Percentiles rank a stretch among this genome's conserved stretches.
Evolutionary conservation across 768 basidiomycete genomes (phyloP).

Genomic region (Boletus coccyginus): DNA sequence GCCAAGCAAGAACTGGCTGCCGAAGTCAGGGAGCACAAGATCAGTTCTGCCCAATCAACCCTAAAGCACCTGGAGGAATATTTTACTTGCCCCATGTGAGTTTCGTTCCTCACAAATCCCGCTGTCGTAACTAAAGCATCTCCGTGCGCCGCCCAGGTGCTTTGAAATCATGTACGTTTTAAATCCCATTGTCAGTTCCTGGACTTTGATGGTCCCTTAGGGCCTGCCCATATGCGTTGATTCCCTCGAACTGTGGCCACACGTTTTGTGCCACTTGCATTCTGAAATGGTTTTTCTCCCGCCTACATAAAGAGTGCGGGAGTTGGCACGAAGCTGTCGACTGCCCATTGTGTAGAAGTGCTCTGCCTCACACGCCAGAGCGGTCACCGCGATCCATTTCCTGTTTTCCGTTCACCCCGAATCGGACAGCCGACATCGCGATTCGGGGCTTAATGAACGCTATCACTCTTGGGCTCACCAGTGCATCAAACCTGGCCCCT

Average conservation of each 20-base stretch:
- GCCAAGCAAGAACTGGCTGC: slow-evolving; percentile 42
- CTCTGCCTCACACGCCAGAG: slow-evolving; percentile 51
- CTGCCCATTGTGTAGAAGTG: slow-evolving; percentile 63
- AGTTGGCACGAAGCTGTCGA: slow-evolving; percentile 66
- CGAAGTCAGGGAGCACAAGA: slow-evolving; percentile 42
- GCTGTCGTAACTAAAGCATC: slow-evolving; percentile 11
- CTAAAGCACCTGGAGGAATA: slow-evolving; percentile 57
- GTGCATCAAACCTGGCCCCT: slow-evolving; percentile 29
- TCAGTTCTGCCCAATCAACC: slow-evolving; percentile 28
- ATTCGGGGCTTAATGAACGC: slow-evolving; percentile 52
- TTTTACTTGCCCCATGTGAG: slow-evolving; percentile 65
- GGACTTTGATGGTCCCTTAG: slow-evolving; percentile 16
- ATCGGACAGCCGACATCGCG: slow-evolving; percentile 52
- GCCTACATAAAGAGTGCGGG: slow-evolving; percentile 59
- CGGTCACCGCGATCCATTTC: slow-evolving; percentile 45
- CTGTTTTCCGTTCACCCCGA: slow-evolving; percentile 64
- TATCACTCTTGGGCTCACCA: slow-evolving; percentile 41
- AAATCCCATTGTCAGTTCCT: not conserved
- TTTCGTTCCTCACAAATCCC: slow-evolving; percentile 6
- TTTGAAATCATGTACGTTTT: slow-evolving; percentile 52
- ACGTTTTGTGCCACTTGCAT: slow-evolving; percentile 67
- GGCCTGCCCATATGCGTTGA: slow-evolving; percentile 56
- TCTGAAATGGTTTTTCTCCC: slow-evolving; percentile 67
- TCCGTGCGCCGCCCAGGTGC: slow-evolving; percentile 41
- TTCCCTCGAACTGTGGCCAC: slow-evolving; percentile 59